Conservation (phyloP, 2,329 filamentous ascomycete genomes). For the Nigrospora oryzae region DNA sequence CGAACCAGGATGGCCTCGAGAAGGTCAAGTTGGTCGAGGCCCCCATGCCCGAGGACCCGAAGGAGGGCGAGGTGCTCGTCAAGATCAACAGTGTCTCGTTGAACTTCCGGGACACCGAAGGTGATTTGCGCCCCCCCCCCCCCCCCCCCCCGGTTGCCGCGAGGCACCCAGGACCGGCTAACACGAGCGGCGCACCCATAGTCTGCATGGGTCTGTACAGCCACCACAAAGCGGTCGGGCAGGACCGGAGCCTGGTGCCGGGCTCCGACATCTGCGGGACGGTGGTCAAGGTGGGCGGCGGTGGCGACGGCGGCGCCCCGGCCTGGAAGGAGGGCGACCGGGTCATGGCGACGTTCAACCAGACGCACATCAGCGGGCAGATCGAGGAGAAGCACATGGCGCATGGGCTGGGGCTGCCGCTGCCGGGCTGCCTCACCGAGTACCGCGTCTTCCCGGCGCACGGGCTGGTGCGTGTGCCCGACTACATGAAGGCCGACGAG, state of each 20-base stretch:
- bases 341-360: constrained; percentile 59
- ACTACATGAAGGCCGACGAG: constrained; percentile 50
- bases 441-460: constrained; percentile 50
- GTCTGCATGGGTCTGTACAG: constrained; percentile 59
- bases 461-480: constrained; percentile 47
- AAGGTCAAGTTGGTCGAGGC: constrained; percentile 36
- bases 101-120: constrained; percentile 42
- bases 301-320: constrained; percentile 13
- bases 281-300: constrained; percentile 31
- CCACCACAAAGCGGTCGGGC: constrained; percentile 48
- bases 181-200: constrained; percentile 14
- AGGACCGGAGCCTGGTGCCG: constrained; percentile 43
- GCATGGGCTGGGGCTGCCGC: constrained; percentile 51
- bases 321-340: constrained; percentile 49
- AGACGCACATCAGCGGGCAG: constrained; percentile 49
- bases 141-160: too few species aligned
- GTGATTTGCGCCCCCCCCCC: constrained; percentile 15
- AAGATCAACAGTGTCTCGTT: constrained; percentile 36
- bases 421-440: constrained; percentile 47
- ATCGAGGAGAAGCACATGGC: constrained; percentile 45
- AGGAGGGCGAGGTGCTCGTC: constrained; percentile 42
- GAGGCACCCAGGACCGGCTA: too few species aligned
- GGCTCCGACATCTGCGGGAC: constrained; percentile 65
- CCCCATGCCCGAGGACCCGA: constrained; percentile 33
- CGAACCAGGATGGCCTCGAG: constrained; percentile 45